phyloP scores from a whole-genome alignment of 768 basidiomycete genomes.

The Hygrocybe coccinea region DNA sequence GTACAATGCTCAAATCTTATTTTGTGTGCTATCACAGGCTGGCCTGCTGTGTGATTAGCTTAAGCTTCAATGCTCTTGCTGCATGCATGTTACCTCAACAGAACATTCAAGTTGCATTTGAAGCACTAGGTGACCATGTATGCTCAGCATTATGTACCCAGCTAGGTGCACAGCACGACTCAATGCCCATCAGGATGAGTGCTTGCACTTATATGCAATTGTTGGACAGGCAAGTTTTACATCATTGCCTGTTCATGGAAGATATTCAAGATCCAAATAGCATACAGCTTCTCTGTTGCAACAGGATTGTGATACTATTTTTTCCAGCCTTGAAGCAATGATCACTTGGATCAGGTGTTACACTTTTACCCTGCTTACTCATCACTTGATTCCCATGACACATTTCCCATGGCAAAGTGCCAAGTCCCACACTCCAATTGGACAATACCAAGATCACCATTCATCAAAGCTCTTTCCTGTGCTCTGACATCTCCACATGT shows the following conservation, averaged over 20 bases:
- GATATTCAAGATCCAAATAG: neutral
- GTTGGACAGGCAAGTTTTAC: neutral
- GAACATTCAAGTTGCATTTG: neutral
- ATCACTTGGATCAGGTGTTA: neutral
- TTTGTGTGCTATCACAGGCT: no score
- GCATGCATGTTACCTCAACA: neutral
- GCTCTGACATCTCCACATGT: no score
- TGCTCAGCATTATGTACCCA: neutral
- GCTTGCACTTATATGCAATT: neutral
- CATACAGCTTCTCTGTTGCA: neutral
- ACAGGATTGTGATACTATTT: neutral
- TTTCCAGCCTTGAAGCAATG: neutral
- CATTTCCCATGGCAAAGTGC: no score
- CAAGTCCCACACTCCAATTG: no score
- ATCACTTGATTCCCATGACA: no score
- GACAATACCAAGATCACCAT: no score
- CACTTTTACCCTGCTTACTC: no score
- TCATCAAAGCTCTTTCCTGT: no score
- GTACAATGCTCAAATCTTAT: no score
- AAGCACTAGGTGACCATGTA: neutral
- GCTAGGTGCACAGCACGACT: neutral
- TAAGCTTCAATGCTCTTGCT: no score
- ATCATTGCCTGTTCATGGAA: neutral
- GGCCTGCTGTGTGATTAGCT: no score
- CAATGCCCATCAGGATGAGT: neutral